phyloP scores from a whole-genome alignment of 2,329 filamentous ascomycete genomes.

The Stagonosporopsis tanaceti region DNA sequence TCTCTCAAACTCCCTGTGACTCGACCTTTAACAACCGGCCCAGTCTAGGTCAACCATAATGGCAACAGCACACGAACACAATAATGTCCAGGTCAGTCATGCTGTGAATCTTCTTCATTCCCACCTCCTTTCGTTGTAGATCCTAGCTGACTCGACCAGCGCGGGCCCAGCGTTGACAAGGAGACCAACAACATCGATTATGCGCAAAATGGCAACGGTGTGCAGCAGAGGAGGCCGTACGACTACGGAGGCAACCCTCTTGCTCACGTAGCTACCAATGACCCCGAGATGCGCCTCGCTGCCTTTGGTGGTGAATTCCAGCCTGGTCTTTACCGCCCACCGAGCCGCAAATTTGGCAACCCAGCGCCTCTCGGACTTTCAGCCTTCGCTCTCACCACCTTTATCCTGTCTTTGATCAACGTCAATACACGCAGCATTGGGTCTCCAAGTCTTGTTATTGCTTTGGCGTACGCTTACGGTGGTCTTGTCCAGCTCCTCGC shows the following conservation, averaged over 20 bases:
- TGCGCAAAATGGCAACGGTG: slow-evolving; percentile 41
- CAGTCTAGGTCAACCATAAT: slow-evolving; percentile 39
- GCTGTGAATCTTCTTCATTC: neutral
- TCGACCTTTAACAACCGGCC: neutral
- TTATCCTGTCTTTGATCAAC: slow-evolving; percentile 64
- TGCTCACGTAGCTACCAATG: slow-evolving; percentile 59
- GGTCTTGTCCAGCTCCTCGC: slow-evolving; percentile 61
- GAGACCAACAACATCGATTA: slow-evolving; percentile 52
- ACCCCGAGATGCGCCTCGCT: slow-evolving; percentile 54
- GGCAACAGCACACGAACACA: slow-evolving; percentile 53
- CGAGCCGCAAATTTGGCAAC: slow-evolving; percentile 62
- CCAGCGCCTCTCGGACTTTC: slow-evolving; percentile 68
- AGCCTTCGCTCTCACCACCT: slow-evolving; percentile 72
- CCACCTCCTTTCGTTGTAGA: neutral
- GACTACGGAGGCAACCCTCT: slow-evolving; percentile 62
- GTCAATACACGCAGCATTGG: slow-evolving; percentile 53
- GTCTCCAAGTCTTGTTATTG: slow-evolving; percentile 58
- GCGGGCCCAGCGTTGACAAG: slow-evolving; percentile 37
- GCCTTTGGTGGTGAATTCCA: slow-evolving; percentile 63
- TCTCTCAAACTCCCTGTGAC: slow-evolving; percentile 12
- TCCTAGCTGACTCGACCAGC: slow-evolving; percentile 26
- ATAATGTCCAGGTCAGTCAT: slow-evolving; percentile 39
- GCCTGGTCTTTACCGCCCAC: slow-evolving; percentile 57
- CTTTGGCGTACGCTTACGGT: slow-evolving; percentile 59
- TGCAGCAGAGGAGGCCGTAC: slow-evolving; percentile 55